Evolutionary conservation across 2,329 filamentous ascomycete species (phyloP).

Genomic region (Geosmithia morbida): DNA sequence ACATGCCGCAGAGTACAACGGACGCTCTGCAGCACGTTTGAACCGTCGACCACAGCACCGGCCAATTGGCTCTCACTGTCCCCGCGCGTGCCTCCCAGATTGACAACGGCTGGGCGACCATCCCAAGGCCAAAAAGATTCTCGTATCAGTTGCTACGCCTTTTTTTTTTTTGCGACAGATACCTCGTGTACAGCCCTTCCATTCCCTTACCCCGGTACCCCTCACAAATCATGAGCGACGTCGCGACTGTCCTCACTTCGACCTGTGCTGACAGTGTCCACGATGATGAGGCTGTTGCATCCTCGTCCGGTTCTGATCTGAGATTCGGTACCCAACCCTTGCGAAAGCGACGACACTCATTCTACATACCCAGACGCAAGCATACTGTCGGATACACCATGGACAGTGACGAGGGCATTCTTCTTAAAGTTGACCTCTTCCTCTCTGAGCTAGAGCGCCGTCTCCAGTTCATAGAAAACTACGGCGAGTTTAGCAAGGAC

Average conservation of each 20-base stretch:
- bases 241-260: slow-evolving; percentile 22
- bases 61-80: slow-evolving; percentile 1
- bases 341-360: slow-evolving; percentile 39
- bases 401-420: slow-evolving; percentile 46
- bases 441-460: slow-evolving; percentile 75
- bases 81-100: slow-evolving; percentile 1
- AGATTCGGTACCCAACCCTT: slow-evolving; percentile 12
- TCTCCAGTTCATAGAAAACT: slow-evolving; percentile 77
- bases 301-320: slow-evolving; percentile 24
- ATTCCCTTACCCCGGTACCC: neutral
- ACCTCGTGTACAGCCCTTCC: neutral
- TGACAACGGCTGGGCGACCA: neutral
- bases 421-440: slow-evolving; percentile 62
- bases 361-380: slow-evolving; percentile 39
- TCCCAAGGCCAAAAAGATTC: neutral
- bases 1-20: neutral
- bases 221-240: slow-evolving; percentile 15
- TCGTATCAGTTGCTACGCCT: neutral
- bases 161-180: neutral
- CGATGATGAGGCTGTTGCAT: slow-evolving; percentile 14
- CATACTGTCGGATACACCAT: slow-evolving; percentile 46
- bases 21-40: neutral
- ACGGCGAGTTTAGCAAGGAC: slow-evolving; percentile 73
- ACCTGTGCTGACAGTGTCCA: slow-evolving; percentile 14
- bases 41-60: neutral